Conservation (phyloP, 2,329 filamentous ascomycete species). For the Ophiostoma montium region DNA sequence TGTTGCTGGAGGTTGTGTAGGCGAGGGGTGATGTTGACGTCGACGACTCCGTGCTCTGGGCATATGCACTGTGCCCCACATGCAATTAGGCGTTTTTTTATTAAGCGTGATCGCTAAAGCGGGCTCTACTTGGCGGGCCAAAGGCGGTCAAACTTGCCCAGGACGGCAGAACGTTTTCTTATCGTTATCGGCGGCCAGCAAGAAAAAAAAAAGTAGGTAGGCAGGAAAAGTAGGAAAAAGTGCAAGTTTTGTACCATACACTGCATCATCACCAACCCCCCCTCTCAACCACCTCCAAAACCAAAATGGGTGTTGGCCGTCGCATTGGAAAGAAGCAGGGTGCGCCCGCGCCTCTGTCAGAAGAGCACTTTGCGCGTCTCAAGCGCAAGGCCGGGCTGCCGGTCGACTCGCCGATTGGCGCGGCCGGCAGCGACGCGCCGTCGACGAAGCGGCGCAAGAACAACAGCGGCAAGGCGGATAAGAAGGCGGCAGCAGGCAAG, state of each 20-base stretch:
- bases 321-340: slow-evolving; percentile 89
- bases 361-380: slow-evolving; percentile 59
- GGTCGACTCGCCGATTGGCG: slow-evolving; percentile 34
- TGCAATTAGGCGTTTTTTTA: not conserved
- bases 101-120: too few species aligned
- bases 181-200: slow-evolving; percentile 11
- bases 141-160: not conserved
- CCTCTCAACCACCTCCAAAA: not conserved
- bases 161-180: slow-evolving; percentile 1
- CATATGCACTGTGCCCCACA: not conserved
- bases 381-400: slow-evolving; percentile 75
- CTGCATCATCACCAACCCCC: not conserved
- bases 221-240: slow-evolving; percentile 7
- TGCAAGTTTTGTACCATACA: too few species aligned
- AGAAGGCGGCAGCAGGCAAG: slow-evolving; percentile 21
- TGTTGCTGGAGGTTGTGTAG: too few species aligned
- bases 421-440: slow-evolving; percentile 27
- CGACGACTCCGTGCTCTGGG: not conserved
- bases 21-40: not conserved
- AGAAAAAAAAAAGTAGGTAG: not conserved
- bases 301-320: slow-evolving; percentile 71
- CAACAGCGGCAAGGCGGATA: slow-evolving; percentile 22
- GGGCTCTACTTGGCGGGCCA: too few species aligned
- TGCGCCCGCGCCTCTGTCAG: slow-evolving; percentile 66
- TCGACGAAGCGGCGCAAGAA: slow-evolving; percentile 42